Evolutionary conservation across 176 grass and related monocot species (phyloP).

Genomic region (Aegilops bicornis): DNA sequence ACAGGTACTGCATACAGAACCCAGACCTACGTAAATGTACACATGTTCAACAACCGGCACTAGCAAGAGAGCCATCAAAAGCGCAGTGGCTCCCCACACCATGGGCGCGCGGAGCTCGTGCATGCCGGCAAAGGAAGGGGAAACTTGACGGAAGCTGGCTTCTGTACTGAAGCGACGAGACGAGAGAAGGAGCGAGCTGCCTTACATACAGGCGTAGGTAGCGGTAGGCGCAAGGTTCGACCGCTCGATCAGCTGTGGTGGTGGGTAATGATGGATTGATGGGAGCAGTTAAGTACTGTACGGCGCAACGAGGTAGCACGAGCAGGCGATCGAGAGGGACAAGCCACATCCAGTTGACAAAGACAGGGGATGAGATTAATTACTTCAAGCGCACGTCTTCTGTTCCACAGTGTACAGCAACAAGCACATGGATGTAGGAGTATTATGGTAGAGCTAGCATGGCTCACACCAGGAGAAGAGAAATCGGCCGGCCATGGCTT

Average conservation of each 20-base stretch:
- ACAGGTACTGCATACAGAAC: too few species aligned
- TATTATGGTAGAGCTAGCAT: slow-evolving; percentile 1
- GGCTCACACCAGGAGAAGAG: neutral
- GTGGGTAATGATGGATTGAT: neutral
- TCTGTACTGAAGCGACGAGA: neutral
- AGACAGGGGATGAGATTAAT: slow-evolving; percentile 24
- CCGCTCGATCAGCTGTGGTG: neutral
- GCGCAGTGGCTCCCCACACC: neutral
- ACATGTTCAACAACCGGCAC: too few species aligned
- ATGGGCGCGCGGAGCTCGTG: neutral
- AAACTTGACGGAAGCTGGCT: neutral
- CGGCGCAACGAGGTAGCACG: neutral
- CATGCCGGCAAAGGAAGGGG: neutral
- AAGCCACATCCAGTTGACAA: slow-evolving; percentile 29
- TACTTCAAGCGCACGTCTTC: slow-evolving; percentile 70
- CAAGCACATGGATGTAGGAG: slow-evolving; percentile 26
- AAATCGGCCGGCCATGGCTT: slow-evolving; percentile 3
- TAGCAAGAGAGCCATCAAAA: neutral
- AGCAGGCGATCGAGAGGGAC: neutral
- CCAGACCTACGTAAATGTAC: too few species aligned
- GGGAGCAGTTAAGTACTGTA: slow-evolving; percentile 31
- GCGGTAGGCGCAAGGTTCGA: neutral
- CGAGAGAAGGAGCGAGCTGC: neutral
- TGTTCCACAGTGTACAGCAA: neutral
- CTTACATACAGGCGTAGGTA: neutral